Conservation (phyloP, 2,329 filamentous ascomycete genomes). For the Pleoardoris graminearum region DNA sequence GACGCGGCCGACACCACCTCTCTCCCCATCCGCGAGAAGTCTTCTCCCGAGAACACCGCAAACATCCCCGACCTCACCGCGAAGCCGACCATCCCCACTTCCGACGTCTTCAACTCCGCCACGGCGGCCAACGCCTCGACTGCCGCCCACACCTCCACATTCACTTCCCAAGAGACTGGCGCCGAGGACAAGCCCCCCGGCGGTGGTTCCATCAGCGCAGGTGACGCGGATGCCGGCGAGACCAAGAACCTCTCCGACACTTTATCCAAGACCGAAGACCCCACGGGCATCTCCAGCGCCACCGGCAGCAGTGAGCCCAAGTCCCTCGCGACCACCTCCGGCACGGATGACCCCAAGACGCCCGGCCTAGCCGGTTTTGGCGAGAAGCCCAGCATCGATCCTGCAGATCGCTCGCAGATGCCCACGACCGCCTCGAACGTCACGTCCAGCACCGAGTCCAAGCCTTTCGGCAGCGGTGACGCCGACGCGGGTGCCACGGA, state of each 20-base stretch:
- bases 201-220: not conserved
- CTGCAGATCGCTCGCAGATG: not conserved
- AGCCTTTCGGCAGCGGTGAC: not conserved
- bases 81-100: slow-evolving; percentile 12
- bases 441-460: not conserved
- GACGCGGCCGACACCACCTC: slow-evolving; percentile 8
- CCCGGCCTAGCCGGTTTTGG: not conserved
- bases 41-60: slow-evolving; percentile 3
- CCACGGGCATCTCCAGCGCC: too few species aligned
- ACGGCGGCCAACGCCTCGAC: slow-evolving; percentile 23
- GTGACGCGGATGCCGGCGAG: not conserved
- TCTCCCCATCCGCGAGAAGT: slow-evolving; percentile 8
- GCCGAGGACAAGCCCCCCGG: slow-evolving; percentile 24
- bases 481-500: not conserved
- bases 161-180: slow-evolving; percentile 15
- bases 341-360: too few species aligned
- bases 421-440: not conserved
- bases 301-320: too few species aligned
- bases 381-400: not conserved
- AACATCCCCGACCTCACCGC: slow-evolving; percentile 5
- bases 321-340: too few species aligned
- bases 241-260: not conserved
- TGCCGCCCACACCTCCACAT: slow-evolving; percentile 1
- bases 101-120: slow-evolving; percentile 20
- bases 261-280: too few species aligned